Evolutionary conservation across 2,329 filamentous ascomycete species (phyloP), one percentile per base, ranked within the genome.

Genomic region (Rachicladosporium sp.): DNA sequence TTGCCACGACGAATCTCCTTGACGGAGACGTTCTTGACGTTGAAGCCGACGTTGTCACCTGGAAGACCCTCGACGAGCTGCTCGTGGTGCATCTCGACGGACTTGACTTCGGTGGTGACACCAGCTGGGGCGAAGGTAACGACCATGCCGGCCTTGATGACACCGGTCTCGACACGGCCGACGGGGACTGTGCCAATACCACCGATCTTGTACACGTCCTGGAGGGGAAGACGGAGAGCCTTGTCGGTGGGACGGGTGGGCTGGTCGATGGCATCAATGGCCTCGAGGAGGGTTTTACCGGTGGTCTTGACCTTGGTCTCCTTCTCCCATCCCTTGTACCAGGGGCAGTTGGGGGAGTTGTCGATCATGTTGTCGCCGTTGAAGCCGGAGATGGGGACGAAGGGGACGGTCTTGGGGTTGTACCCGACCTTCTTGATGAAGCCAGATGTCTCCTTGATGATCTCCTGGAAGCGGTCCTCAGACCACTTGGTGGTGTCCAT

Each of bases 341-440:
- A 98, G 68, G 88, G 83, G 81, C 81, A 87, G 84, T 95, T 95
- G 77, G 72, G 47, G 71, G 89, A 93, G 63, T 70, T 50, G 44
- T 83, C 70, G 50, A 98, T 81, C 91, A 98, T 98, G 86, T 98
- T 98, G 83, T 98, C 91, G 68, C 91, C 91, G 80, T 98, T 82
- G 87, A 98, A 98, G 61, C 91, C 91, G 61, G 91, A 96, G 84
- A 98, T 96, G 67, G 91, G 91, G 65, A 98, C 91, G 78, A 98
- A 98, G 60, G 89, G 77, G 66, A 96, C 88, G 60, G 73, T 69
- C 86, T 96, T 96, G 76, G 91, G 89, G 85, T 96, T 95, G 86
- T 89, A 98, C 70, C 91, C 91, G 72, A 96, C 89, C 87, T 98
- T 96, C 89, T 96, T 98, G 86, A 98, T 95, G 85, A 96, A 96